phyloP scores from a whole-genome alignment of 768 basidiomycete species.

The Floccularia luteovirens region DNA sequence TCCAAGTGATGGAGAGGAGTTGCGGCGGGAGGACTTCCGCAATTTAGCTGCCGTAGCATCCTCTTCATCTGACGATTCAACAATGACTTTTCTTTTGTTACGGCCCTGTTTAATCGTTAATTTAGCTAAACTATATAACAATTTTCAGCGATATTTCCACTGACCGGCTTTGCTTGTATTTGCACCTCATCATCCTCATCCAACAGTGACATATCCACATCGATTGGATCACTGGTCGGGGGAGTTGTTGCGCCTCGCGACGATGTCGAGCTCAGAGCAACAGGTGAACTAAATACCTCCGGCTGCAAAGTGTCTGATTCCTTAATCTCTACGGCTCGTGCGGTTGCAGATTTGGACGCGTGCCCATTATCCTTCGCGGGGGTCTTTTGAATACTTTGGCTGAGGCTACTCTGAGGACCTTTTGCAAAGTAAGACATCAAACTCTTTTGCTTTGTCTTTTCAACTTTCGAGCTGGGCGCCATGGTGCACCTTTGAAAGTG shows the following conservation, averaged over 20 bases:
- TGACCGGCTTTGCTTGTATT: conserved; percentile 22
- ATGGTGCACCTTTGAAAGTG: conserved; percentile 12
- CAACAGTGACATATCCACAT: conserved; percentile 63
- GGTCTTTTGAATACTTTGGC: conserved; percentile 5
- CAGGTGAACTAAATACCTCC: conserved; percentile 25
- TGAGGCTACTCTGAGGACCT: conserved; percentile 14
- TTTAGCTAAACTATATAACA: background rate
- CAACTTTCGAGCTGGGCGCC: conserved; percentile 35
- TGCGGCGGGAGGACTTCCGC: conserved; percentile 17
- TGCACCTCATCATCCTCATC: conserved; percentile 32
- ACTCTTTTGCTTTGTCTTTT: conserved; percentile 62
- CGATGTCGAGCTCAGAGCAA: conserved; percentile 31
- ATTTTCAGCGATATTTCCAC: conserved; percentile 7
- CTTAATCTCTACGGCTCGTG: too few relatives aligned
- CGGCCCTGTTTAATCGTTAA: conserved; percentile 19
- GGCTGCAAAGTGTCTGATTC: conserved; percentile 34
- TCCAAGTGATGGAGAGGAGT: conserved; percentile 30
- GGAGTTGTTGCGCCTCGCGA: conserved; percentile 54
- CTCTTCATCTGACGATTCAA: conserved; percentile 63
- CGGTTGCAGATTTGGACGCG: conserved; percentile 25
- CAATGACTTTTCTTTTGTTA: conserved; percentile 60
- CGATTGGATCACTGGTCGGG: conserved; percentile 72
- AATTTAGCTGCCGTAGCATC: conserved; percentile 12
- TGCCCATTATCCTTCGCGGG: conserved; percentile 7
- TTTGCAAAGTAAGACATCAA: conserved; percentile 62